Evolutionary conservation across 1,139 yeast genomes (phyloP).

Genomic region (Scheffersomyces insectosa): DNA sequence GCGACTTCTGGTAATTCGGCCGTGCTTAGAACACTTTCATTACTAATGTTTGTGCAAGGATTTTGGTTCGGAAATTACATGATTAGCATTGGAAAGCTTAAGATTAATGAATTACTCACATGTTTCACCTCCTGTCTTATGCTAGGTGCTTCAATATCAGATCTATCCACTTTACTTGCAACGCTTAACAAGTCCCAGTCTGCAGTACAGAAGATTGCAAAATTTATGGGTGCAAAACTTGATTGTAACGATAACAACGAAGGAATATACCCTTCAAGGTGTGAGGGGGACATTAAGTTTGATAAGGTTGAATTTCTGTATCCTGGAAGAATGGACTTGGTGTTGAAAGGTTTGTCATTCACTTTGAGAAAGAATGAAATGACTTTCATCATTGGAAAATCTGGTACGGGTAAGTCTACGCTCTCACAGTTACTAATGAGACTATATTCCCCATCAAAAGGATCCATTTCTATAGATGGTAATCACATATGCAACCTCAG

Average conservation of each 20-base stretch:
- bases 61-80: slow-evolving; percentile 84
- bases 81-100: slow-evolving; percentile 50
- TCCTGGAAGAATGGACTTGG: slow-evolving; percentile 51
- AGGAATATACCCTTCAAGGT: slow-evolving; percentile 25
- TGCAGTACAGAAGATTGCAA: slow-evolving; percentile 47
- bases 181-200: slow-evolving; percentile 64
- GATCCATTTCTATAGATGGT: slow-evolving; percentile 59
- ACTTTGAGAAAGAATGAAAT: slow-evolving; percentile 45
- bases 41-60: slow-evolving; percentile 84
- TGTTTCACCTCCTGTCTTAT: slow-evolving; percentile 80
- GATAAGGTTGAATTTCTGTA: slow-evolving; percentile 60
- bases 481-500: slow-evolving; percentile 43
- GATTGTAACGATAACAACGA: slow-evolving; percentile 5
- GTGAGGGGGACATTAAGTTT: slow-evolving; percentile 51
- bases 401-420: slow-evolving; percentile 94
- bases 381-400: slow-evolving; percentile 74
- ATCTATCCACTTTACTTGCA: slow-evolving; percentile 53
- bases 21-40: slow-evolving; percentile 53
- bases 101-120: slow-evolving; percentile 69
- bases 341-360: slow-evolving; percentile 48
- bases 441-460: slow-evolving; percentile 51
- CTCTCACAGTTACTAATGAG: slow-evolving; percentile 61
- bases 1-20: slow-evolving; percentile 61
- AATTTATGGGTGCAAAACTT: slow-evolving; percentile 15
- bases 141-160: slow-evolving; percentile 60